phyloP scores from a whole-genome alignment of 1,139 yeast species.

The Saccharomycopsis phalli region DNA sequence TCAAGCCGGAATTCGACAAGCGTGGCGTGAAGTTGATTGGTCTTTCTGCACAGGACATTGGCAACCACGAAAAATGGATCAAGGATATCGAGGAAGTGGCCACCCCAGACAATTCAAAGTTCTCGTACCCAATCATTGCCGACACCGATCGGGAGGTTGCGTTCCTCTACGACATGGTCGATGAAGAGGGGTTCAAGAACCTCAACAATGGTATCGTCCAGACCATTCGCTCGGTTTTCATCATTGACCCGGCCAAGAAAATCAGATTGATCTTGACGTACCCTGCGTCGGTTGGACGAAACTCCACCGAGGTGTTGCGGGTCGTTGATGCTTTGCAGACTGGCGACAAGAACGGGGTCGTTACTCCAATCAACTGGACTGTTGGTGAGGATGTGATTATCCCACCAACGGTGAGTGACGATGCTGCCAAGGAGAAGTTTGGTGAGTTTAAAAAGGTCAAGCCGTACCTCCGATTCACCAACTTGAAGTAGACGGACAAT shows the following conservation, averaged over 20 bases:
- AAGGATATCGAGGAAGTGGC: slow-evolving; percentile 72
- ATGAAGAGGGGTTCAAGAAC: slow-evolving; percentile 77
- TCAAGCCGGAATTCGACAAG: slow-evolving; percentile 73
- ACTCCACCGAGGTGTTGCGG: slow-evolving; percentile 79
- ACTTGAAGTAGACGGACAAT: slow-evolving; percentile 4
- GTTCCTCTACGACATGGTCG: slow-evolving; percentile 80
- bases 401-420: slow-evolving; percentile 75
- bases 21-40: slow-evolving; percentile 74
- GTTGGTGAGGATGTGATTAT: slow-evolving; percentile 83
- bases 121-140: slow-evolving; percentile 80
- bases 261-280: slow-evolving; percentile 74
- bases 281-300: slow-evolving; percentile 90
- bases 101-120: slow-evolving; percentile 48
- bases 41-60: slow-evolving; percentile 63
- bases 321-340: slow-evolving; percentile 79
- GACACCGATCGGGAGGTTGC: slow-evolving; percentile 77
- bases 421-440: slow-evolving; percentile 71
- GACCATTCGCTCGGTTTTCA: slow-evolving; percentile 81
- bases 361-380: slow-evolving; percentile 61
- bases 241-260: slow-evolving; percentile 82
- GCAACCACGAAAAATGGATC: slow-evolving; percentile 72
- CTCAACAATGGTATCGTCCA: slow-evolving; percentile 59
- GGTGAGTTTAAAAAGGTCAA: slow-evolving; percentile 74
- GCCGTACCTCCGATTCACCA: slow-evolving; percentile 69
- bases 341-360: slow-evolving; percentile 70